A percentile compares a stretch with the other conserved stretches of the same genome.
Evolutionary conservation across 73 alveolate genomes (phyloP).

Genomic region (Paramecium sonneborni): DNA sequence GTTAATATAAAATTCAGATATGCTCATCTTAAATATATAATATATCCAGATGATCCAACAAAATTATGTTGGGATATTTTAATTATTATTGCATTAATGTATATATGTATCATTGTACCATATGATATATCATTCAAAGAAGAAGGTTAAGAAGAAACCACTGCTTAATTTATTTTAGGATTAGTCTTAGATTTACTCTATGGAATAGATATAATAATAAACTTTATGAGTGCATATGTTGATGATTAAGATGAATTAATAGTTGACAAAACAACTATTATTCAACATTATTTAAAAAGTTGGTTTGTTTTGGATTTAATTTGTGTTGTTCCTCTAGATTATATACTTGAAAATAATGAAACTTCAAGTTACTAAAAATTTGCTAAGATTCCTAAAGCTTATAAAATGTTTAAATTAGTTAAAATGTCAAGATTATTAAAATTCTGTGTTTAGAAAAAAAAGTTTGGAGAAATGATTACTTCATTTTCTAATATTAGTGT

Average conservation of each 20-base stretch:
- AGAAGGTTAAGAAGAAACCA: not conserved
- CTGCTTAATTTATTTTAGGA: not conserved
- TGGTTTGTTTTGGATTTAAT: constrained; percentile 76
- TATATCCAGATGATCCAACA: constrained; percentile 38
- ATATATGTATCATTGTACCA: constrained; percentile 15
- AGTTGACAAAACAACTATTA: constrained; percentile 59
- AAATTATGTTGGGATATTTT: constrained; percentile 33
- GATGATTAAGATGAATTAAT: constrained; percentile 76
- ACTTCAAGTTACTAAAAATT: not conserved
- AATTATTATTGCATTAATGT: not conserved
- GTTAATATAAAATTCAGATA: not conserved
- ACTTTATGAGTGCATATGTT: constrained; percentile 76
- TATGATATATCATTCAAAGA: constrained; percentile 16
- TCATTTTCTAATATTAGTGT: not conserved
- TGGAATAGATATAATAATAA: constrained; percentile 71
- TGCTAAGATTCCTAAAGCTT: constrained; percentile 28
- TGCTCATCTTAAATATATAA: not conserved
- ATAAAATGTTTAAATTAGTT: not conserved
- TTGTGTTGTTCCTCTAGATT: constrained; percentile 74
- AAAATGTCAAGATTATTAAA: constrained; percentile 9
- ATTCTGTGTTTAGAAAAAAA: not conserved
- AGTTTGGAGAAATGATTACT: not conserved
- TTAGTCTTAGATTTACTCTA: constrained; percentile 65
- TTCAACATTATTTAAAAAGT: constrained; percentile 70
- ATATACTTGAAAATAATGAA: not conserved